Evolutionary conservation across 1,284 basidiomycete species (phyloP).

Genomic region (Hemileia vastatrix): DNA sequence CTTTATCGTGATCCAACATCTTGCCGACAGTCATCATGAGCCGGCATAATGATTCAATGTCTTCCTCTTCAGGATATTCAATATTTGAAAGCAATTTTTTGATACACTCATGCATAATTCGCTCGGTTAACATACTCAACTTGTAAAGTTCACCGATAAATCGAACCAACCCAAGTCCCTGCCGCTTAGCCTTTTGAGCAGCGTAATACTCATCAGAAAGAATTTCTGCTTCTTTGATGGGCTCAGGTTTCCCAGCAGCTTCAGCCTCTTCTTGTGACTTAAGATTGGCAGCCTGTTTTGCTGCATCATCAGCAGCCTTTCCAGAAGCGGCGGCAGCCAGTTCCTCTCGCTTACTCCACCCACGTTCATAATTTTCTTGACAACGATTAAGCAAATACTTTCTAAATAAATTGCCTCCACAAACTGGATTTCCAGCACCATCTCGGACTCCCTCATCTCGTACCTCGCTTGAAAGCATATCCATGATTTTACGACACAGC

Average conservation of each 20-base stretch:
- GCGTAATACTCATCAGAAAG: slow-evolving; percentile 96
- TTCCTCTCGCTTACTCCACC: slow-evolving; percentile 55
- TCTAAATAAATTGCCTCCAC: slow-evolving; percentile 74
- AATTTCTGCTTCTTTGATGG: slow-evolving; percentile 46
- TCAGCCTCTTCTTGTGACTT: slow-evolving; percentile 45
- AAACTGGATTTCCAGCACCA: slow-evolving; percentile 66
- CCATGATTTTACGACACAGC: slow-evolving; percentile 86
- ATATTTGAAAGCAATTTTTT: slow-evolving; percentile 87
- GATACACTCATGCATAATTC: slow-evolving; percentile 93
- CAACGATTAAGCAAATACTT: slow-evolving; percentile 87
- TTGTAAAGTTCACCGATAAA: slow-evolving; percentile 99
- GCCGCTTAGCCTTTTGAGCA: slow-evolving; percentile 90
- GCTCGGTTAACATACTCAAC: slow-evolving; percentile 82
- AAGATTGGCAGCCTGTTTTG: slow-evolving; percentile 48
- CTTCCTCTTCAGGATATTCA: slow-evolving; percentile 90
- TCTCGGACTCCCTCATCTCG: slow-evolving; percentile 73
- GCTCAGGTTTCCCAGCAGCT: slow-evolving; percentile 45
- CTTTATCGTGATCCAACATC: slow-evolving; percentile 63
- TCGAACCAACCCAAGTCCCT: slow-evolving; percentile 89
- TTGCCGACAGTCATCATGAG: slow-evolving; percentile 79
- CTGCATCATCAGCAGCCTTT: slow-evolving; percentile 53
- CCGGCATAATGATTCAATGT: slow-evolving; percentile 91
- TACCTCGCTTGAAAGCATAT: slow-evolving; percentile 71
- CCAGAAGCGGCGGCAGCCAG: slow-evolving; percentile 51
- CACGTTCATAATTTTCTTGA: slow-evolving; percentile 87